Percentiles rank a stretch among this genome's conserved stretches.
Evolutionary conservation across 164 flowering plant species (phyloP).

Genomic region (Liquidambar formosana): DNA sequence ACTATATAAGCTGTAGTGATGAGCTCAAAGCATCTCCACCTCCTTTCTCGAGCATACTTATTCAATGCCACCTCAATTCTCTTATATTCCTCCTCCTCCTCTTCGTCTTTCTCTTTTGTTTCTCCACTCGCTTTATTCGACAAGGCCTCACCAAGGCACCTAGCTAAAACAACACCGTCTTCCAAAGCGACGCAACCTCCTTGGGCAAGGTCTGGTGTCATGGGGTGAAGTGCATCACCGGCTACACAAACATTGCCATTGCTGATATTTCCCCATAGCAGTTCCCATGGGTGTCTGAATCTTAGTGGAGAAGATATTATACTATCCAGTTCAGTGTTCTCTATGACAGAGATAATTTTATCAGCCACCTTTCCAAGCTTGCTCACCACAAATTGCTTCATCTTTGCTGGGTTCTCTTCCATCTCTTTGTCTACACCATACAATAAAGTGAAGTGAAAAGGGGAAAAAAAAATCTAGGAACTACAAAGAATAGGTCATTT

Average conservation of each 20-base stretch:
- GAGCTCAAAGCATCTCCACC: conserved; percentile 52
- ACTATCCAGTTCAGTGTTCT: conserved; percentile 22
- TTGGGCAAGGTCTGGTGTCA: conserved; percentile 57
- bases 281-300: conserved; percentile 38
- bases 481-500: too few species aligned
- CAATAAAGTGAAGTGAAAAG: neutral
- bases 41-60: conserved; percentile 50
- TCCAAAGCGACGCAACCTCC: conserved; percentile 54
- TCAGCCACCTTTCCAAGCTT: conserved; percentile 35
- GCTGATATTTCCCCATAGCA: conserved; percentile 39
- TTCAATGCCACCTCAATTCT: conserved; percentile 38
- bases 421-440: conserved; percentile 24
- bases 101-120: conserved; percentile 7
- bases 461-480: too few species aligned
- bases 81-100: conserved; percentile 20
- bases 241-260: conserved; percentile 44
- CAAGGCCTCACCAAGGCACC: conserved; percentile 48
- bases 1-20: conserved; percentile 36
- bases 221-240: conserved; percentile 48
- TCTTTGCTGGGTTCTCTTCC: conserved; percentile 30
- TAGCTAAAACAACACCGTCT: conserved; percentile 45
- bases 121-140: neutral
- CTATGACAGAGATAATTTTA: conserved; percentile 21
- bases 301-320: conserved; percentile 27
- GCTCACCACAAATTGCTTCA: conserved; percentile 42